Evolutionary conservation across 495 filamentous ascomycete species (phyloP).

Genomic region (Trichocladium uniseriatum): DNA sequence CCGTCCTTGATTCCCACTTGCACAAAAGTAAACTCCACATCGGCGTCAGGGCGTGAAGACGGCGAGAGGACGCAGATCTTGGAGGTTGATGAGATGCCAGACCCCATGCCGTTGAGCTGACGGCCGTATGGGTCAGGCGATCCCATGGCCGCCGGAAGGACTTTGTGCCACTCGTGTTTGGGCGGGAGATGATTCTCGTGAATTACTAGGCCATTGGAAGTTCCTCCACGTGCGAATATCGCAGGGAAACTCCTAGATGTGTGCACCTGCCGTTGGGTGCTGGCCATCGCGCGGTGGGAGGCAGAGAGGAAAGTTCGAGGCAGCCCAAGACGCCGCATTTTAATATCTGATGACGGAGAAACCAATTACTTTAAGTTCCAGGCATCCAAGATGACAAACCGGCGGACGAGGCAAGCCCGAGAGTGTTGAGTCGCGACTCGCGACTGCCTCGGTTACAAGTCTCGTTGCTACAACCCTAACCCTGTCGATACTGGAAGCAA

Average conservation of each 20-base stretch:
- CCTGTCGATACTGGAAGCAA: no score
- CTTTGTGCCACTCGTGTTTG: conserved; percentile 40
- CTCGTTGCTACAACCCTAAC: no score
- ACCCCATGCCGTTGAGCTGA: conserved; percentile 65
- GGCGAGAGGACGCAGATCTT: conserved; percentile 58
- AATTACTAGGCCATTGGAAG: conserved; percentile 60
- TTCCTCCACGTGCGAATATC: conserved; percentile 65
- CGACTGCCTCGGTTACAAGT: no score
- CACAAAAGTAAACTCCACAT: conserved; percentile 67
- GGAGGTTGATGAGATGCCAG: conserved; percentile 57
- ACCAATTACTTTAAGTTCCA: no score
- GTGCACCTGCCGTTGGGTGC: neutral
- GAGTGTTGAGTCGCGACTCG: no score
- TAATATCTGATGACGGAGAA: no score
- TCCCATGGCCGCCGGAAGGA: conserved; percentile 57
- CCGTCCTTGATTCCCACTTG: conserved; percentile 53
- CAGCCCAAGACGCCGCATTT: neutral
- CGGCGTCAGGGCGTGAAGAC: conserved; percentile 40
- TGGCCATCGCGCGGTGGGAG: neutral
- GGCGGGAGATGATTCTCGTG: conserved; percentile 42
- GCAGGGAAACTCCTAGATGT: conserved; percentile 39
- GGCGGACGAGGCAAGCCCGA: no score
- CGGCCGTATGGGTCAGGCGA: conserved; percentile 59
- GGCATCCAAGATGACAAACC: no score
- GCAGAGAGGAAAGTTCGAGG: neutral